Evolutionary conservation across 805 yeast genomes (phyloP).

Genomic region (Saturnispora diversa): DNA sequence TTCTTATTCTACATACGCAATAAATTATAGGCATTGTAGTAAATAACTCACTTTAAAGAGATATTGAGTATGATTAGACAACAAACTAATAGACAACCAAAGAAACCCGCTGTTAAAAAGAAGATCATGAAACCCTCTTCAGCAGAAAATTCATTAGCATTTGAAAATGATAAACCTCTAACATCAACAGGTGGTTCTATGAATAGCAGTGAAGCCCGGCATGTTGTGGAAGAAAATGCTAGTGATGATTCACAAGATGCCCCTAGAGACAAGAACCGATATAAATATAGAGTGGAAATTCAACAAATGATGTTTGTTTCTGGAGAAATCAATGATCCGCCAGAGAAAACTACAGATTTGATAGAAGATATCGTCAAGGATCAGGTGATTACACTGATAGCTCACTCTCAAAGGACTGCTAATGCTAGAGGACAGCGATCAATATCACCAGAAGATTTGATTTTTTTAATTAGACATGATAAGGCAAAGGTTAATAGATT

Average conservation of each 20-base stretch:
- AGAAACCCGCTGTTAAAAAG: conserved; percentile 2
- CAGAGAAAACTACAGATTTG: conserved; percentile 81
- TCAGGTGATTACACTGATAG: conserved; percentile 78
- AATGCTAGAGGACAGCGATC: conserved; percentile 72
- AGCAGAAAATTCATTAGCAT: not conserved
- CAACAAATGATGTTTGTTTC: conserved; percentile 99
- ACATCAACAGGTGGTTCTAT: not conserved
- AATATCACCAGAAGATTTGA: conserved; percentile 86
- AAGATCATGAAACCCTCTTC: not conserved
- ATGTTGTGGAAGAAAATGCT: not conserved
- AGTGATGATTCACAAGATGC: conserved; percentile 3
- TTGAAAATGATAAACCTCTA: not conserved
- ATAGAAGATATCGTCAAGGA: conserved; percentile 93
- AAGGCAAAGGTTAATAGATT: conserved; percentile 87
- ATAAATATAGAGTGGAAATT: conserved; percentile 82
- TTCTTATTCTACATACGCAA: too few relatives aligned
- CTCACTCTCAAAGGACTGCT: conserved; percentile 74
- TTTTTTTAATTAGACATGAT: conserved; percentile 86
- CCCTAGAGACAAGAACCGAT: conserved; percentile 33
- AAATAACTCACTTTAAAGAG: not conserved
- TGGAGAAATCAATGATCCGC: conserved; percentile 93
- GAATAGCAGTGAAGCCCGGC: not conserved
- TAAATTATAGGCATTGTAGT: not conserved
- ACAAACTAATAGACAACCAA: not conserved
- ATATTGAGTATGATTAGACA: not conserved